Evolutionary conservation across 495 filamentous ascomycete genomes (phyloP).

Genomic region (Penicillium soppii): DNA sequence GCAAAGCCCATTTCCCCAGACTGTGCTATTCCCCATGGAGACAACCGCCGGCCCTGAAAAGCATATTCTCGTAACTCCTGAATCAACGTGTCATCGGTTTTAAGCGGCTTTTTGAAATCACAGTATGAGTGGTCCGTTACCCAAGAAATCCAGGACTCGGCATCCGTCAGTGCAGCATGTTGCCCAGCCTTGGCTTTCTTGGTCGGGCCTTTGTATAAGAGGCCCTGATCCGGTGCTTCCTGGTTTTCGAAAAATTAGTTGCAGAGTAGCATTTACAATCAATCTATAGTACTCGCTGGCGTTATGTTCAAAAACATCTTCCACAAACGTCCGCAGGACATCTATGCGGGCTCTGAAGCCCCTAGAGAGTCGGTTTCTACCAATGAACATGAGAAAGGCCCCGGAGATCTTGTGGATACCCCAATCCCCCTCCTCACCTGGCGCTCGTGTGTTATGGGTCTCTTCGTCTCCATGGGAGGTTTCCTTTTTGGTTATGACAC

Average conservation of each 20-base stretch:
- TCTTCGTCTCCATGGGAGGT: constrained; percentile 63
- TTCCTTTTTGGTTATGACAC: constrained; percentile 52
- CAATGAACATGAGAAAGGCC: constrained; percentile 22
- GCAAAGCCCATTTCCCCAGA: constrained; percentile 19
- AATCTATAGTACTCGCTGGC: background rate
- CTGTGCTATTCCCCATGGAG: constrained; percentile 10
- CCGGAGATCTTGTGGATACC: constrained; percentile 25
- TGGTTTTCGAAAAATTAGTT: background rate
- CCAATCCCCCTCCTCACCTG: constrained; percentile 37
- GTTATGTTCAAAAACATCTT: constrained; percentile 22
- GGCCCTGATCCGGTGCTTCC: background rate
- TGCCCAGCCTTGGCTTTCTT: constrained; percentile 1
- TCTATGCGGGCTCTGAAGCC: constrained; percentile 1
- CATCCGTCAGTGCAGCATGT: background rate
- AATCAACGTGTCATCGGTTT: constrained; percentile 29
- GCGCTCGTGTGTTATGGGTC: constrained; percentile 44
- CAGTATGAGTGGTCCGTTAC: background rate
- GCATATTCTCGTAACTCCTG: background rate
- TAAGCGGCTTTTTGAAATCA: background rate
- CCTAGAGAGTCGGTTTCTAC: constrained; percentile 23
- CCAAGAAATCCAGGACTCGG: constrained; percentile 1
- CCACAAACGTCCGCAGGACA: constrained; percentile 16
- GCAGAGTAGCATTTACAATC: background rate
- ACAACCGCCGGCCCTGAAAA: constrained; percentile 1
- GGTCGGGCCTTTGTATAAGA: constrained; percentile 7